phyloP scores from a whole-genome alignment of 1,139 yeast species.

The Tardiomyces blankii region DNA sequence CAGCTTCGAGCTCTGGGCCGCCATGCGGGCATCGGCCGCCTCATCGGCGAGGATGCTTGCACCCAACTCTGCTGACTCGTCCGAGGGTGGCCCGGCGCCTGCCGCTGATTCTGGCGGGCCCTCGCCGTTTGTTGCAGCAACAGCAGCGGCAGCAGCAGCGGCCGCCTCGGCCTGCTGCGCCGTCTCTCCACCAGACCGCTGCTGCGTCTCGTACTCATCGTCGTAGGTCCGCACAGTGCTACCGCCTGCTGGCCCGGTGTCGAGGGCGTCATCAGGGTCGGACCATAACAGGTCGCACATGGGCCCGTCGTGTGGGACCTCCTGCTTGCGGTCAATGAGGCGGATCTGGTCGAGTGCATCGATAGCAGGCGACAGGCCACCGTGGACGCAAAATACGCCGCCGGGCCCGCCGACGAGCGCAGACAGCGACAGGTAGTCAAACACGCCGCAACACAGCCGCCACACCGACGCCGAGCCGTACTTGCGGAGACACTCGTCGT shows the following conservation, averaged over 20 bases:
- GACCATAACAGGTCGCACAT: constrained; percentile 98
- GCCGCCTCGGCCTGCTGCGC: neutral
- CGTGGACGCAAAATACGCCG: constrained; percentile 85
- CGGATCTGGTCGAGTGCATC: constrained; percentile 76
- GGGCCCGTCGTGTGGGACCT: constrained; percentile 98
- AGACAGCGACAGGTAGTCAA: constrained; percentile 85
- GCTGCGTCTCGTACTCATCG: neutral
- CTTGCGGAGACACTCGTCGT: constrained; percentile 90
- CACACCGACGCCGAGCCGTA: constrained; percentile 93
- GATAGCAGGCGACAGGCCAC: constrained; percentile 89
- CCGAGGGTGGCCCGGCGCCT: neutral
- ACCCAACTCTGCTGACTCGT: neutral
- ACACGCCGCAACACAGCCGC: constrained; percentile 66
- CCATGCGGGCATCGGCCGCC: neutral
- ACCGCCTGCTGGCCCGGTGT: constrained; percentile 3
- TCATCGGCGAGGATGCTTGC: neutral
- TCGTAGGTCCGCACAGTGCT: neutral
- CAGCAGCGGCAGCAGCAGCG: neutral
- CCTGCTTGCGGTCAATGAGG: constrained; percentile 77
- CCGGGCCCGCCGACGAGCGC: constrained; percentile 79
- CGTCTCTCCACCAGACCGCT: neutral
- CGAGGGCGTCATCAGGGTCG: constrained; percentile 73
- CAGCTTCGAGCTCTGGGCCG: constrained; percentile 3
- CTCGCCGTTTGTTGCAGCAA: neutral
- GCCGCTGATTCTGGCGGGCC: neutral